Conservation (phyloP, 2,329 filamentous ascomycete species). For the Neobulgaria alba region DNA sequence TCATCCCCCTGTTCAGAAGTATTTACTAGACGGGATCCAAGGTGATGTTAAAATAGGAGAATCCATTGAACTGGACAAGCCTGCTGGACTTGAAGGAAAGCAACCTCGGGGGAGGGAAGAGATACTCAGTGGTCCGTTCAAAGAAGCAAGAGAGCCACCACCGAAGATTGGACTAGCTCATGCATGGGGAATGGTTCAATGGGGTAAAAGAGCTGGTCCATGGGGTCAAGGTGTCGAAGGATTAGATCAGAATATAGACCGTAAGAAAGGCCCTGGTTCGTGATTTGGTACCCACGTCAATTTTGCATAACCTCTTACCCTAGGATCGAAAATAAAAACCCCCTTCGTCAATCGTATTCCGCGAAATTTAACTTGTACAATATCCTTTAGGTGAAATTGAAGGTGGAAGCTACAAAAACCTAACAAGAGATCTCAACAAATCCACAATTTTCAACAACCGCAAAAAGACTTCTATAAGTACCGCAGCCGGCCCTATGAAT, state of each 20-base stretch:
- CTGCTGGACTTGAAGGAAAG: slow-evolving; percentile 32
- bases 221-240: slow-evolving; percentile 40
- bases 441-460: neutral
- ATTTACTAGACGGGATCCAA: neutral
- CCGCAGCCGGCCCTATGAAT: no score
- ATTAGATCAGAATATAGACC: slow-evolving; percentile 27
- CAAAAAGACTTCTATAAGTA: no score
- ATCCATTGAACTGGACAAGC: slow-evolving; percentile 35
- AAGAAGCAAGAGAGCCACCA: slow-evolving; percentile 35
- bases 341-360: no score
- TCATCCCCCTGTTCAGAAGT: neutral
- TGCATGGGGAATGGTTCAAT: slow-evolving; percentile 43
- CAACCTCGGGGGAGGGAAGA: slow-evolving; percentile 19
- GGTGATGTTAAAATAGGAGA: slow-evolving; percentile 35
- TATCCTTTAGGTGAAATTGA: no score
- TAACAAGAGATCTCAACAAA: neutral
- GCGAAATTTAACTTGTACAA: no score
- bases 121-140: slow-evolving; percentile 21
- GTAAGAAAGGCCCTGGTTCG: neutral
- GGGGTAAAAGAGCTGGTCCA: slow-evolving; percentile 43
- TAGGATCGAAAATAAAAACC: no score
- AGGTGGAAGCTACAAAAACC: no score
- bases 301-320: no score
- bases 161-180: slow-evolving; percentile 44
- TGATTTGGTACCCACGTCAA: no score